Evolutionary conservation across 2,329 filamentous ascomycete species (phyloP).

Genomic region (Sporothrix euskadiensis): DNA sequence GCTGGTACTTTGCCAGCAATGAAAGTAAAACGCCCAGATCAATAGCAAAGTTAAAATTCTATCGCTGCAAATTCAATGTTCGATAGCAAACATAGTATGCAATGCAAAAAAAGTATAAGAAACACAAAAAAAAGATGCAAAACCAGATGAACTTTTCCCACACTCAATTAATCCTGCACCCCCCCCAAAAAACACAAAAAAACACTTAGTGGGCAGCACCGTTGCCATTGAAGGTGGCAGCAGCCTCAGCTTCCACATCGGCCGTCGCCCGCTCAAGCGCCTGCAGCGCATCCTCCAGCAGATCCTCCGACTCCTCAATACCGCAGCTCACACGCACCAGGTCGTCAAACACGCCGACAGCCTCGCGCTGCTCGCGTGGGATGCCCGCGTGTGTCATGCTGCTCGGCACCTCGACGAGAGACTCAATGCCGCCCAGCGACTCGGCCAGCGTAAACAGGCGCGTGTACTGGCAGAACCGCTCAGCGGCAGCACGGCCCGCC

Average conservation of each 20-base stretch:
- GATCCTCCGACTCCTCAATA: conserved; percentile 84
- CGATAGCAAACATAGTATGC: neutral
- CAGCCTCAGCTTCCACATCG: conserved; percentile 23
- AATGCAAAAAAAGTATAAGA: neutral
- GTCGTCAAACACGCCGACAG: conserved; percentile 91
- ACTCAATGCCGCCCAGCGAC: conserved; percentile 85
- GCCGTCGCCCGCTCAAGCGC: conserved; percentile 72
- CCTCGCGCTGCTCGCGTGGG: conserved; percentile 84
- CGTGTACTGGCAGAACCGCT: conserved; percentile 87
- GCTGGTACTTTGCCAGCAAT: neutral
- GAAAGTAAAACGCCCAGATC: neutral
- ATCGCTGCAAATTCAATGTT: conserved; percentile 1
- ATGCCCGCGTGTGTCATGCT: conserved; percentile 98
- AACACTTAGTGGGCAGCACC: neutral
- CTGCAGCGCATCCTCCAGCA: conserved; percentile 75
- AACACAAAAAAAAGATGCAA: neutral
- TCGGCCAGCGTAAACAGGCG: conserved; percentile 92
- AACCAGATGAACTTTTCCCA: neutral
- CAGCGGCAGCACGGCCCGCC: conserved; percentile 81
- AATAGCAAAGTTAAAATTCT: neutral
- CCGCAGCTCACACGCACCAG: conserved; percentile 91
- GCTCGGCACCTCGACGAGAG: conserved; percentile 84
- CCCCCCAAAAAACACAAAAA: too few relatives aligned
- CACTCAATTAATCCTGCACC: neutral
- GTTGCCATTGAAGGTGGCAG: conserved; percentile 13